These are phyloP conservation scores for Coffea eugenioides DNA, from an alignment of 257 asterid genomes.

Conservation along the genomic window DNA sequence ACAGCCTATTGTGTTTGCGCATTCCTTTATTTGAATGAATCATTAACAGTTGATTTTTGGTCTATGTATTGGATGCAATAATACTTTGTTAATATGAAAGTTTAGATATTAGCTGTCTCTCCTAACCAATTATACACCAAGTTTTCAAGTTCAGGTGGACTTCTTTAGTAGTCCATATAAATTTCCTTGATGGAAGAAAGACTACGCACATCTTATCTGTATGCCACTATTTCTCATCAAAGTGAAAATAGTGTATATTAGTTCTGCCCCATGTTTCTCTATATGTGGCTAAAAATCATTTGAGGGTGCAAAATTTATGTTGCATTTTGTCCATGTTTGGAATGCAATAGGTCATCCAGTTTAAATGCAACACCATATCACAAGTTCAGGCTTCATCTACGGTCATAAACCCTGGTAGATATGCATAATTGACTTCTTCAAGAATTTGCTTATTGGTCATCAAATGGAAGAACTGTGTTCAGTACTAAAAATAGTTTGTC, in stretches of 20 bases:
- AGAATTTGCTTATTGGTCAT: neutral
- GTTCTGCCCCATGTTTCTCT: neutral
- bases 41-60: neutral
- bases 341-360: neutral
- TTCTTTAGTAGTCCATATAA: neutral
- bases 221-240: neutral
- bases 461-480: neutral
- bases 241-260: neutral
- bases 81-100: neutral
- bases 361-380: slow-evolving; percentile 3
- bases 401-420: neutral
- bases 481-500: neutral
- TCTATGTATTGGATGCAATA: neutral
- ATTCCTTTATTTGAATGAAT: neutral
- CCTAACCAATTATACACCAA: neutral
- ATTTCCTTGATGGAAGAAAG: slow-evolving; percentile 2
- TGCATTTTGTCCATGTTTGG: neutral
- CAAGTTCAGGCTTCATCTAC: neutral
- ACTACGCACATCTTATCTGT: neutral
- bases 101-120: neutral
- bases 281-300: neutral
- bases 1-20: neutral
- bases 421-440: neutral
- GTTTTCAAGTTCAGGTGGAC: neutral
- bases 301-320: neutral